Evolutionary conservation across 805 yeast genomes (phyloP).

Genomic region (Pichia manshurica): DNA sequence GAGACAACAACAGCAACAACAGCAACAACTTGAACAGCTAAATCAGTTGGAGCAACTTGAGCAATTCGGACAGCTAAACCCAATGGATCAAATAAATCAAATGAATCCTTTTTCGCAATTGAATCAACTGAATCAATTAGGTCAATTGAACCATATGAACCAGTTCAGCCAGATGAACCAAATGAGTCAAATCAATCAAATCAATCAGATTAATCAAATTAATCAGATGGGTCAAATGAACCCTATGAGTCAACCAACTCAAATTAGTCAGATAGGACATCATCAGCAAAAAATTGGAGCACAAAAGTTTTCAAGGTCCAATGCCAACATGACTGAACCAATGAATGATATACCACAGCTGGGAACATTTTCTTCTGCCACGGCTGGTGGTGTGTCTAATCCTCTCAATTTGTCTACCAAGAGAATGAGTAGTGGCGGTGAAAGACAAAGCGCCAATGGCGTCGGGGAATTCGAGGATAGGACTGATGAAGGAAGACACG

Average conservation of each 20-base stretch:
- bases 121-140: background rate
- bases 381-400: background rate
- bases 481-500: background rate
- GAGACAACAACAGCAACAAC: constrained; percentile 15
- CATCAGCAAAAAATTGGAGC: background rate
- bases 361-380: background rate
- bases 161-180: constrained; percentile 1
- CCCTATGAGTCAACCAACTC: constrained; percentile 2
- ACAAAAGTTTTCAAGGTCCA: background rate
- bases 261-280: background rate
- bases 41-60: constrained; percentile 1
- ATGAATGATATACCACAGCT: background rate
- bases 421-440: background rate
- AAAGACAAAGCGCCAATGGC: background rate
- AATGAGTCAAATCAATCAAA: background rate
- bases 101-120: constrained; percentile 2
- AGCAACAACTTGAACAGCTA: background rate
- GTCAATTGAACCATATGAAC: background rate
- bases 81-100: background rate
- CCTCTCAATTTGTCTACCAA: background rate
- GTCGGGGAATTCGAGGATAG: background rate
- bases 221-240: constrained; percentile 4
- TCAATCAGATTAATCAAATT: background rate
- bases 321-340: background rate
- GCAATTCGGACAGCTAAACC: background rate